These are phyloP conservation scores for Cercophora newfieldiana DNA, from an alignment of 495 filamentous ascomycete species.

Conservation along the genomic window DNA sequence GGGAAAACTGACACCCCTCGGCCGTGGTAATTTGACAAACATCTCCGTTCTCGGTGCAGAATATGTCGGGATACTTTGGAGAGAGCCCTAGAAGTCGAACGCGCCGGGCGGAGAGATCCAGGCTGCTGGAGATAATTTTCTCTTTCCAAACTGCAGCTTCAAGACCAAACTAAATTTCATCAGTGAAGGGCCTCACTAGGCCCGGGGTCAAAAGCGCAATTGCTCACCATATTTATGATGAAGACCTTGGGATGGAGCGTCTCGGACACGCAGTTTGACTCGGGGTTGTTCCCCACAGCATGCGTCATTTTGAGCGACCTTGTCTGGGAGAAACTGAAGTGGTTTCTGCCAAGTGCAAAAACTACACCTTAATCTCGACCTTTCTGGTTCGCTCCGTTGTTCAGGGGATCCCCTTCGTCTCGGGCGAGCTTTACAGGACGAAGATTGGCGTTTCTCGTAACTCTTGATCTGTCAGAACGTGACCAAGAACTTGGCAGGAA, in stretches of 20 bases:
- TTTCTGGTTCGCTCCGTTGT: no score
- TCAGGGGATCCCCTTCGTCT: no score
- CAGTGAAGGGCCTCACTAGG: not conserved
- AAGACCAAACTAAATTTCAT: conserved; percentile 13
- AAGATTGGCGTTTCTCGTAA: no score
- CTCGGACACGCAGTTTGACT: no score
- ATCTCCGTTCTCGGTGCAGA: not conserved
- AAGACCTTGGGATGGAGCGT: conserved; percentile 14
- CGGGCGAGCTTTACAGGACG: no score
- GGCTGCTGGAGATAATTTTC: not conserved
- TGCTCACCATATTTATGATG: conserved; percentile 14
- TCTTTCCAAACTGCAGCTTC: conserved; percentile 8
- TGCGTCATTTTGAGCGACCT: no score
- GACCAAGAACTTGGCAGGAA: no score
- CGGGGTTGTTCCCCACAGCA: no score
- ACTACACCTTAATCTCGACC: no score
- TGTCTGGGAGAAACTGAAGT: no score
- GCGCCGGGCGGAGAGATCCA: conserved; percentile 4
- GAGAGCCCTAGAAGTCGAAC: conserved; percentile 4
- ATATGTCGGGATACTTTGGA: conserved; percentile 16
- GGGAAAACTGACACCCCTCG: conserved; percentile 8
- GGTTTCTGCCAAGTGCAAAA: no score
- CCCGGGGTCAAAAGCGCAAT: not conserved
- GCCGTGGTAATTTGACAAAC: conserved; percentile 12
- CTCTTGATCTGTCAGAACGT: no score